These are phyloP conservation scores for Trichoderma semiorbis DNA, from an alignment of 2,329 filamentous ascomycete species.

Conservation along the genomic window DNA sequence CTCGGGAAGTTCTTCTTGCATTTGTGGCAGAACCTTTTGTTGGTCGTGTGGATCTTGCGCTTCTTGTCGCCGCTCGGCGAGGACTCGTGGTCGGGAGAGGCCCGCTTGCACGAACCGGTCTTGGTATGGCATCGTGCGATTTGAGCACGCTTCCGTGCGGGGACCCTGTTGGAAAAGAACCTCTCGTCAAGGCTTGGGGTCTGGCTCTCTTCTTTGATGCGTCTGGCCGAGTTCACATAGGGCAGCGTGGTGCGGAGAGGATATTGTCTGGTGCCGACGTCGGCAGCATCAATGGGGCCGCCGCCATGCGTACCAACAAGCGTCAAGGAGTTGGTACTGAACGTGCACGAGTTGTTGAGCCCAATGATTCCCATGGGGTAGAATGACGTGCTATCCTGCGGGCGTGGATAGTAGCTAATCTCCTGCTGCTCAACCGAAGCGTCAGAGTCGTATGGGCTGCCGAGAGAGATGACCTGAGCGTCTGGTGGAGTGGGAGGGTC, in stretches of 20 bases:
- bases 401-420: neutral
- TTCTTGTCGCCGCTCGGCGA: neutral
- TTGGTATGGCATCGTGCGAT: neutral
- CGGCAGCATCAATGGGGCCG: neutral
- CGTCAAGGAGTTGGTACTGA: neutral
- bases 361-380: neutral
- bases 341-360: neutral
- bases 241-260: neutral
- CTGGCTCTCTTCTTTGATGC: constrained; percentile 1
- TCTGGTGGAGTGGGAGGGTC: constrained; percentile 14
- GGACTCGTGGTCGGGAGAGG: neutral
- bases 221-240: neutral
- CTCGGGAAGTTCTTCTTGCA: constrained; percentile 41
- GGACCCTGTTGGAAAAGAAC: neutral
- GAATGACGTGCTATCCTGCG: neutral
- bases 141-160: neutral
- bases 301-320: neutral
- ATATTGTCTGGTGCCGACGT: neutral
- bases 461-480: neutral
- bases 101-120: neutral
- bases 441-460: constrained; percentile 1
- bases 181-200: neutral
- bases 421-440: neutral
- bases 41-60: neutral
- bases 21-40: constrained; percentile 20